Evolutionary conservation across 129 eudicot species (phyloP), one percentile per base, ranked within the genome.

Genomic region (Saussurea involucrata): DNA sequence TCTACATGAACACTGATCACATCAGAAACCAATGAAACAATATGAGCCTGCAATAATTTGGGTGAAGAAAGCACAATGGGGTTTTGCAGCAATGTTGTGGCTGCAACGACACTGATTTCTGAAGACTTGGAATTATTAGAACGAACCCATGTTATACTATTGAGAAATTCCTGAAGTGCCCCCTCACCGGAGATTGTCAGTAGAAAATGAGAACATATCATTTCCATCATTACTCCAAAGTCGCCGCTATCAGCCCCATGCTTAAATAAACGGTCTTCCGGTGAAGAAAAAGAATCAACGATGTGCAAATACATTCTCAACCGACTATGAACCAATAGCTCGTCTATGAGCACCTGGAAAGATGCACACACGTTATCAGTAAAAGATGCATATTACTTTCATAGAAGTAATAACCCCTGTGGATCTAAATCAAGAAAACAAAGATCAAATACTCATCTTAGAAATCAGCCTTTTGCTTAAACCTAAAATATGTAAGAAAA

Each of bases 261-360:
- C 60, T 27, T 69, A 73, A 80, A 86, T 28, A 73, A 71, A 33
- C 36, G 71, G 64, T 75, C 76, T 3, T 77, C 24, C 24, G 33
- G 24, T 15, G 90, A 82, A 81, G 83, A 83, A 68, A 42, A 22
- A 58, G 86, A 77, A 84, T 83, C 84, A 46, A 86, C 80, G 20
- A 69, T 71, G 76, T 63, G 79, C 37, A 88, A 60, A 77, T 78
- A 78, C 72, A 73, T 81, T 66, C 85, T 80, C 77, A 90, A 68
- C 71, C 71, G 82, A 58, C 85, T 81, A 76, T 87, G 83, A 36
- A 81, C 75, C 77, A 80, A 73, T 64, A 93, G 85, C 86, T 93
- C 97, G 34, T 93, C 97, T 40, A 88, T 31, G 78, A 88, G 63
- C 68, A 93, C 96, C 98, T 93, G 86, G 17, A 69, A 22, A 85